phyloP scores from a whole-genome alignment of 768 basidiomycete genomes.

The Leccinum disarticulatum region DNA sequence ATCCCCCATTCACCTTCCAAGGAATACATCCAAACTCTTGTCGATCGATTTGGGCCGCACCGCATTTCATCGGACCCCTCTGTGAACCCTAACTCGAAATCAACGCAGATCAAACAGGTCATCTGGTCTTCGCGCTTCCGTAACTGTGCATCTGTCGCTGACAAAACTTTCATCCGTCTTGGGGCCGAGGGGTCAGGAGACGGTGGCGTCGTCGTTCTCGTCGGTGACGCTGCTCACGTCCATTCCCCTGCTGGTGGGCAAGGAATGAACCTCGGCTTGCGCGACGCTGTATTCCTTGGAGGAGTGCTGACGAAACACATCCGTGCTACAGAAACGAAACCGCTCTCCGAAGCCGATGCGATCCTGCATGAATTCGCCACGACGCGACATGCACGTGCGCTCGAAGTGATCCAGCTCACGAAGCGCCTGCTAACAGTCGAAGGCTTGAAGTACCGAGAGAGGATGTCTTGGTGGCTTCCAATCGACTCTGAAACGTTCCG shows the following conservation, averaged over 20 bases:
- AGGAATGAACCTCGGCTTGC: slow-evolving; percentile 56
- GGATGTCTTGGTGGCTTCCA: slow-evolving; percentile 25
- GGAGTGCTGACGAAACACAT: slow-evolving; percentile 41
- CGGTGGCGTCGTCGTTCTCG: slow-evolving; percentile 27
- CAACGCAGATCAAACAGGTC: slow-evolving; percentile 35
- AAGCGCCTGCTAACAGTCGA: slow-evolving; percentile 34
- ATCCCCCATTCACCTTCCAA: slow-evolving; percentile 38
- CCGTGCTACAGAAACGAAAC: slow-evolving; percentile 7
- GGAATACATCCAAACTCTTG: slow-evolving; percentile 43
- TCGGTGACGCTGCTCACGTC: slow-evolving; percentile 51
- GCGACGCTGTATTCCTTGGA: too few species aligned
- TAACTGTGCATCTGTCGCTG: slow-evolving; percentile 44
- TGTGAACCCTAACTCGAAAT: slow-evolving; percentile 29
- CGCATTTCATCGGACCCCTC: slow-evolving; percentile 36
- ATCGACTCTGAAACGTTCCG: slow-evolving; percentile 27
- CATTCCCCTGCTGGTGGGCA: slow-evolving; percentile 57
- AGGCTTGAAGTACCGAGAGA: slow-evolving; percentile 23
- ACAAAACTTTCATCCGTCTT: slow-evolving; percentile 36
- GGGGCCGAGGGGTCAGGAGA: slow-evolving; percentile 6
- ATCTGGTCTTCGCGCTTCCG: slow-evolving; percentile 49
- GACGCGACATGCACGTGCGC: slow-evolving; percentile 38
- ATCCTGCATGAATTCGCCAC: slow-evolving; percentile 37
- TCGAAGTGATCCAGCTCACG: slow-evolving; percentile 42
- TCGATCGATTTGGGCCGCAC: slow-evolving; percentile 41
- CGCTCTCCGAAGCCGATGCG: slow-evolving; percentile 24